Base-by-base conservation (phyloP, 1,139 yeast genomes). In the Geotrichum bryndzae region DNA sequence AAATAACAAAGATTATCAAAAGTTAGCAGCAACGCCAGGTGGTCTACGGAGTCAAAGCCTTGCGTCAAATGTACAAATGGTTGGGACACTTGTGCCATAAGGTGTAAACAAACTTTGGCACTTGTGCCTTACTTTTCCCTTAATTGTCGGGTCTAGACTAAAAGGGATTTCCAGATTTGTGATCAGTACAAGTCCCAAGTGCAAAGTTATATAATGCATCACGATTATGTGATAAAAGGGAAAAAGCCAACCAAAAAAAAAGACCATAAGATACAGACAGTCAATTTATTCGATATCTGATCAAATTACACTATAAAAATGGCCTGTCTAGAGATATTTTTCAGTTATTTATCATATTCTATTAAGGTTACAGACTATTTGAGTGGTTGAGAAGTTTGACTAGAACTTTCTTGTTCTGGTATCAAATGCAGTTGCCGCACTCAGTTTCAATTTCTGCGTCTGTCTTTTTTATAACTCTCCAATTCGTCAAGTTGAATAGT, bases 401-500 rank as follows among this genome's bases (percentile, higher is more conserved):
- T 54, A 25, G 56, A 54, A 54, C 41, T 54, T 23, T 31, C 15
- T 53, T 18, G 15, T 29, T 56, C 53, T 27, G 61, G 53, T 62
- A 68, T 68, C 71, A 66, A 66, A 66, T 69, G 72, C 69, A 72
- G 67, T 69, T 65, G 64, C 66, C 72, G 69, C 72, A 71, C 72
- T 72, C 67, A 69, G 72, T 72, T 69, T 69, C 72, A 71, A 69
- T 68, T 69, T 72, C 72, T 69, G 72, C 72, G 65, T 64, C 68
- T 70, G 71, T 69, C 72, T 72, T 25, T 25, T 25, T 25, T 25
- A 25, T 25, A 25, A 25, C 27, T 25, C 5, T 25, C 5, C 5
- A 25, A 25, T 25, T 3, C 27, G 27, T 25, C 5, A 25, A 25
- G 5, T 25, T 25, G 27, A 3, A 4, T 25, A 25, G 27, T 25